Conservation (phyloP, 306 rosid species). For the Parietaria judaica region DNA sequence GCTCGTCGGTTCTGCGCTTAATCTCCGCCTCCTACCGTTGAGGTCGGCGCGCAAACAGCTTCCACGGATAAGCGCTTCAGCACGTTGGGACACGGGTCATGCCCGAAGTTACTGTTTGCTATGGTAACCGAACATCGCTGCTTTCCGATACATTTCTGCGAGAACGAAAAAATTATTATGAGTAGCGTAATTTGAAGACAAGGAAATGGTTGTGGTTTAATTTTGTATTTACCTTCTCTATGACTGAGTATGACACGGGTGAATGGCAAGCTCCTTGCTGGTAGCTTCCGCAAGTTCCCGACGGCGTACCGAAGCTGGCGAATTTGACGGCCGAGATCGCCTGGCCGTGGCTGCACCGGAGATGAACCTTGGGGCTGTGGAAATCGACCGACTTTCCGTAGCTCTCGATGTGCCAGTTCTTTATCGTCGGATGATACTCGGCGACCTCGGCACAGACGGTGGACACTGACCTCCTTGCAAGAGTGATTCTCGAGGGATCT, state of each 20-base stretch:
- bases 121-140: conserved; percentile 72
- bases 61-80: conserved; percentile 87
- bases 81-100: conserved; percentile 92
- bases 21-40: conserved; percentile 38
- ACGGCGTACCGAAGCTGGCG: conserved; percentile 97
- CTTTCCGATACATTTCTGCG: conserved; percentile 84
- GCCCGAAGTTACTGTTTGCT: conserved; percentile 75
- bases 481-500: conserved; percentile 66
- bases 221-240: conserved; percentile 83
- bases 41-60: conserved; percentile 66
- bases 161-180: conserved; percentile 11
- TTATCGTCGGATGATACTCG: conserved; percentile 81
- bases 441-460: conserved; percentile 83
- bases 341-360: conserved; percentile 70
- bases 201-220: conserved; percentile 1
- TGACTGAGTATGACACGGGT: conserved; percentile 47
- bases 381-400: conserved; percentile 68
- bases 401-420: conserved; percentile 93
- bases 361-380: conserved; percentile 81
- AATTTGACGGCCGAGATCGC: conserved; percentile 80
- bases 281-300: conserved; percentile 88
- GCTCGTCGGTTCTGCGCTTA: neutral
- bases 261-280: conserved; percentile 90
- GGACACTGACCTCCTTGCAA: conserved; percentile 75
- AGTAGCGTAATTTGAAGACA: conserved; percentile 12